Base-by-base conservation (phyloP, 331 rosid genomes). In the Quercus tomentella region DNA sequence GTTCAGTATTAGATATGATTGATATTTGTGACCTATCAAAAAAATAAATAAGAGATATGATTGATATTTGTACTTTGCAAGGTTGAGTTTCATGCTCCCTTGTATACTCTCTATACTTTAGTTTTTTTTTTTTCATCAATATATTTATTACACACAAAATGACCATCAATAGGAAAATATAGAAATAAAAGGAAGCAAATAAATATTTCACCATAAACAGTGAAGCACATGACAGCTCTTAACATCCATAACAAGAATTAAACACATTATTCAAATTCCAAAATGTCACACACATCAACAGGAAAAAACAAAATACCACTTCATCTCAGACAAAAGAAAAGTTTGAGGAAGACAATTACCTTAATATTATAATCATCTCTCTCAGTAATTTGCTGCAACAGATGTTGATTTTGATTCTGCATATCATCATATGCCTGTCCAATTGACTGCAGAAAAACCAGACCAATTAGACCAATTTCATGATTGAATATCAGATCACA, bases 391-490 rank as follows among this genome's bases (percentile, higher is more conserved):
- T 96, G 99, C 88, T 89, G 99, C 86, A 96, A 74, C 56, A 96
- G 86, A 80, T 96, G 99, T 82, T 96, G 99, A 82, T 96, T 96
- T 90, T 96, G 99, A 79, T 92, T 90, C 83, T 96, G 99, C 98
- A 90, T 96, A 77, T 91, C 99, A 75, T 91, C 99, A 75, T 96
- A 96, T 49, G 98, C 97, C 83, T 96, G 98, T 71, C 99, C 99
- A 84, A 93, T 96, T 45, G 92, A 87, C 99, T 96, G 90, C 74
- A 84, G 80, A 74, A 74, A 82, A 33, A 76, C 26, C n/a, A 79
- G 76, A 70, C 69, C 60, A 70, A 18, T 82, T 21, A 83, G 51
- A 80, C 68, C 79, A 72, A 84, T 67, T 52, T 68, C 74, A 85
- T 70, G 35, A 33, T 25, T 33, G 30, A 17, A 18, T 18, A 1